phyloP scores from a whole-genome alignment of 352 stramenopile genomes.

The Phytophthora meadii region DNA sequence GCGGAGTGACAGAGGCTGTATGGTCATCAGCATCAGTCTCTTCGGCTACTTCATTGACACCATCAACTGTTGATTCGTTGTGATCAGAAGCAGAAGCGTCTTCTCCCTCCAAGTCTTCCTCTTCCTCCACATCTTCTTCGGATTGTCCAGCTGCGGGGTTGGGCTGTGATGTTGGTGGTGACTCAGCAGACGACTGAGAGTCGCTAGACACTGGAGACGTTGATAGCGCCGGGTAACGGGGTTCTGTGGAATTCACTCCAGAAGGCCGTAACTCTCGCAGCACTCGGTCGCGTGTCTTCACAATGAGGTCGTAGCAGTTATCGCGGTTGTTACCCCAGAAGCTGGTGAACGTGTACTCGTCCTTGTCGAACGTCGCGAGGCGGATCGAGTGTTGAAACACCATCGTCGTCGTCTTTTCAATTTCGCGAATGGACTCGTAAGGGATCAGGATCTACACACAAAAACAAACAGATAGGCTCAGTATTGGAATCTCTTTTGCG shows the following conservation, averaged over 20 bases:
- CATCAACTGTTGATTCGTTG: conserved; percentile 3
- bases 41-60: conserved; percentile 4
- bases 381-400: conserved; percentile 83
- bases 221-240: conserved; percentile 14
- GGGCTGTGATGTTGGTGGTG: conserved; percentile 2
- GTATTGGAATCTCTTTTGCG: conserved; percentile 20
- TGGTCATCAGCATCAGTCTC: conserved; percentile 16
- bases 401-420: conserved; percentile 86
- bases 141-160: conserved; percentile 13
- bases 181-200: conserved; percentile 8
- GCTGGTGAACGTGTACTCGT: conserved; percentile 87
- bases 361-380: conserved; percentile 65
- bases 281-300: conserved; percentile 65
- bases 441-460: conserved; percentile 76
- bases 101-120: conserved; percentile 6
- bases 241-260: conserved; percentile 17
- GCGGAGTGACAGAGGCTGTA: conserved; percentile 18
- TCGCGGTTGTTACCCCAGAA: conserved; percentile 89
- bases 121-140: conserved; percentile 16
- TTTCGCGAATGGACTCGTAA: conserved; percentile 82
- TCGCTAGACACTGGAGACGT: conserved; percentile 19
- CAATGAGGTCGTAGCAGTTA: conserved; percentile 79
- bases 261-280: conserved; percentile 38
- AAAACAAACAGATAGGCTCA: conserved; percentile 22
- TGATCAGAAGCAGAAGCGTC: conserved; percentile 7